Evolutionary conservation across 2,329 filamentous ascomycete species (phyloP).

Genomic region (Cladophialophora immunda): DNA sequence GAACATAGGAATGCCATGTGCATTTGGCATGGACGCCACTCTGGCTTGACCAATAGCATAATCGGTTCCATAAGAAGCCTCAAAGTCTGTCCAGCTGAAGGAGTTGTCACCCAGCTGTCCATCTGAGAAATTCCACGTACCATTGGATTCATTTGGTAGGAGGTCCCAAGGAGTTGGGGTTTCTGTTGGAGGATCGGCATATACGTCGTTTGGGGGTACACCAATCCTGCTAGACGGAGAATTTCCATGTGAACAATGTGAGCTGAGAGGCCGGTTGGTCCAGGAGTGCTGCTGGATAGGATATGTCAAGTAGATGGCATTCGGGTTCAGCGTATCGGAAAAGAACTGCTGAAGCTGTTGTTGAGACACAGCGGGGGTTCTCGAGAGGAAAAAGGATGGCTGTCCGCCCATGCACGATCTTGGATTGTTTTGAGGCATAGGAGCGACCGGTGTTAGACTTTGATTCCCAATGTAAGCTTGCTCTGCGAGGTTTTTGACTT

Average conservation of each 20-base stretch:
- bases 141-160: constrained; percentile 29
- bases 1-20: constrained; percentile 6
- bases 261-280: constrained; percentile 33
- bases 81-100: constrained; percentile 36
- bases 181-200: constrained; percentile 25
- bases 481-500: constrained; percentile 38
- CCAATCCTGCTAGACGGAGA: constrained; percentile 26
- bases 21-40: constrained; percentile 30
- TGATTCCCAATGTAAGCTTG: constrained; percentile 31
- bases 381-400: constrained; percentile 37
- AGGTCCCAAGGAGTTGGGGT: constrained; percentile 28
- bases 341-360: constrained; percentile 37
- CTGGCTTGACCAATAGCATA: constrained; percentile 35
- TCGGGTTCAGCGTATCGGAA: constrained; percentile 27
- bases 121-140: constrained; percentile 36
- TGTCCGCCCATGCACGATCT: constrained; percentile 41
- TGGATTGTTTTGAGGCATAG: constrained; percentile 28
- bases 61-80: constrained; percentile 33
- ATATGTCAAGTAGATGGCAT: constrained; percentile 38
- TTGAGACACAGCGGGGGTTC: constrained; percentile 33
- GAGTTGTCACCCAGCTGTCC: constrained; percentile 30
- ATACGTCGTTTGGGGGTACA: constrained; percentile 22
- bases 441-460: constrained; percentile 25
- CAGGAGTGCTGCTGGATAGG: constrained; percentile 38
- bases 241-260: constrained; percentile 32